Base-by-base conservation (phyloP, 345 rosid genomes). In the Crucihimalaya himalaica region DNA sequence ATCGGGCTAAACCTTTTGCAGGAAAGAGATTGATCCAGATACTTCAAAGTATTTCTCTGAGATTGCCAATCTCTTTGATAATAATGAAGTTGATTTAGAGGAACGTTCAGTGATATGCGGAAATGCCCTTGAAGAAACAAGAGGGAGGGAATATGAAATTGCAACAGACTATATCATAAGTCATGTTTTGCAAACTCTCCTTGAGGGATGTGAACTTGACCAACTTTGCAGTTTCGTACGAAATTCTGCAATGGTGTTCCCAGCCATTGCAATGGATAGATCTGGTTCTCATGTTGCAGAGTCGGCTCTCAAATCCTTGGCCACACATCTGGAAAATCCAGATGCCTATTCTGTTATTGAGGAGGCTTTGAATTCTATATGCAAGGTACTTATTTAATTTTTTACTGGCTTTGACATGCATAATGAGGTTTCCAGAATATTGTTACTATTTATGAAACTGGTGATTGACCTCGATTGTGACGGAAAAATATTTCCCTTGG, bases 261-360 rank as follows among this genome's bases (percentile, higher is more conserved):
- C 98, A 72, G 82, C 84, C 70, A 84, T 92, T 80, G 89, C 98
- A 42, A 89, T 89, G 94, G 98, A 92, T 79, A 87, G 89, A 37
- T 90, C 96, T 52, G 96, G 98, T 69, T 96, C 99, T 56, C 97
- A 96, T 84, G 98, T 92, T 52, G 93, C 93, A 0, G 98, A 96
- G 83, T 83, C 98, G 51, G 94, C 97, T 70, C 89, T 96, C 46
- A 92, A 89, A 88, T 87, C 94, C 47, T 74, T 96, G 79, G 81
- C 85, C 25, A 39, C 64, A 27, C 96, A 88, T 81, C 87, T 96
- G 68, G 84, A 92, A 58, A 94, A 90, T 14, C 73, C 83, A 60
- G 97, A 87, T 20, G 72, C 85, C 11, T 83, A 81, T 83, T 69
- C 86, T 59, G 75, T 81, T 76, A 76, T 92, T 72, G 89, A 87